phyloP scores from a whole-genome alignment of 2,329 filamentous ascomycete species.

The Teratosphaeria zuluensis region DNA sequence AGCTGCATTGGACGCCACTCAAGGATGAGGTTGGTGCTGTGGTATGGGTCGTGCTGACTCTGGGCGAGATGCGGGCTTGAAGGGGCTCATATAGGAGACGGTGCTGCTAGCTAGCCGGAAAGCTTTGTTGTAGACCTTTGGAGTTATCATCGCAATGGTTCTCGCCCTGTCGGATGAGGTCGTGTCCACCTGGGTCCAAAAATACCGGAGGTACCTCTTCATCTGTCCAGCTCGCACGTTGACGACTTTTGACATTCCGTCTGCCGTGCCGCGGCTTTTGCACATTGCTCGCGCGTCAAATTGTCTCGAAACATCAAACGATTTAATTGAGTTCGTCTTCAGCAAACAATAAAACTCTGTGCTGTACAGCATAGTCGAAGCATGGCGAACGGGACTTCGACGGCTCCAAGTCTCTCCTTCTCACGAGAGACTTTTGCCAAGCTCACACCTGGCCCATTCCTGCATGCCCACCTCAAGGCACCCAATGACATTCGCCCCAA shows the following conservation, averaged over 20 bases:
- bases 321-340: not conserved
- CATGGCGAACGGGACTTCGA: conserved; percentile 11
- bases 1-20: conserved; percentile 35
- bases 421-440: conserved; percentile 71
- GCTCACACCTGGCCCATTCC: conserved; percentile 78
- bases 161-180: too few relatives aligned
- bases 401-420: conserved; percentile 34
- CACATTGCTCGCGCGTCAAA: not conserved
- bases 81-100: too few relatives aligned
- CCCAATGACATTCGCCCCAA: conserved; percentile 64
- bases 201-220: too few relatives aligned
- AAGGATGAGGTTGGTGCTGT: conserved; percentile 29
- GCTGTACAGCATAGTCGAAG: not conserved
- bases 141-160: too few relatives aligned
- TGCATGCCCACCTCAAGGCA: conserved; percentile 76
- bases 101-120: not conserved
- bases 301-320: not conserved
- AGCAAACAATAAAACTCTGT: not conserved
- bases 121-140: not conserved
- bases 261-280: not conserved
- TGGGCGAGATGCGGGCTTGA: conserved; percentile 5
- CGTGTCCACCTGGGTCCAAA: too few relatives aligned
- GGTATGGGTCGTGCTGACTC: conserved; percentile 8
- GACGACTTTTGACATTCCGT: not conserved
- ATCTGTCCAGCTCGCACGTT: too few relatives aligned